Evolutionary conservation across 768 basidiomycete species (phyloP), one percentile per base, ranked within the genome.

Genomic region (Mycena belliarum): DNA sequence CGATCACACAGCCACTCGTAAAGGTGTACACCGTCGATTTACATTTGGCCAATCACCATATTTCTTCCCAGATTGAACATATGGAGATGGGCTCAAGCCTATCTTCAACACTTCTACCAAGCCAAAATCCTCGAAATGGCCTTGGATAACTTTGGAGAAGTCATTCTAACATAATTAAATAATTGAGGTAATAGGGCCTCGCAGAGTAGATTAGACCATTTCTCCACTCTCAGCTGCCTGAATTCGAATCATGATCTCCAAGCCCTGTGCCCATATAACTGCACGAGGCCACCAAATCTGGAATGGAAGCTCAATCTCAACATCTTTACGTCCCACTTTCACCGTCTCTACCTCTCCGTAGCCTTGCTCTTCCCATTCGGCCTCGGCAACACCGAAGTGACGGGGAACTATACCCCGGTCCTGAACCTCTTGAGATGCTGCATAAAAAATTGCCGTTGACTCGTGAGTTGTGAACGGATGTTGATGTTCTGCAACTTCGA

Each of bases 211-310:
- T n/a, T n/a, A n/a, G n/a, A n/a, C n/a, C n/a, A 25, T 44, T 15
- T 44, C 43, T 4, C 25, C 25, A 16, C 18, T 44, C 18, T 53
- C 43, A 5, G 44, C 44, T 0, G 43, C 52, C n/a, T 54, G 52
- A 4, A 54, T 46, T 9, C 35, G 20, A 35, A 46, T 16, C 44
- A 54, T 54, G 14, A 46, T 26, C 24, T 46, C 52, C 4, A 54
- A 28, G 25, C 44, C 52, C 35, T 54, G 52, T 29, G 44, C 44
- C 52, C 52, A 54, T 25, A n/a, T 12, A 18, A 54, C 52, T 15
- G 52, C 52, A 4, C 35, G 52, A 2, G 43, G 44, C 33, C 35
- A 54, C 52, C 52, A 54, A 9, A 46, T 38, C 18, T 26, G 23
- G 11, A 54, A 54, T 3, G 52, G 52, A 10, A 54, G 41, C 20